Conservation (phyloP, 2,329 filamentous ascomycete genomes). For the Trichoderma breve region DNA sequence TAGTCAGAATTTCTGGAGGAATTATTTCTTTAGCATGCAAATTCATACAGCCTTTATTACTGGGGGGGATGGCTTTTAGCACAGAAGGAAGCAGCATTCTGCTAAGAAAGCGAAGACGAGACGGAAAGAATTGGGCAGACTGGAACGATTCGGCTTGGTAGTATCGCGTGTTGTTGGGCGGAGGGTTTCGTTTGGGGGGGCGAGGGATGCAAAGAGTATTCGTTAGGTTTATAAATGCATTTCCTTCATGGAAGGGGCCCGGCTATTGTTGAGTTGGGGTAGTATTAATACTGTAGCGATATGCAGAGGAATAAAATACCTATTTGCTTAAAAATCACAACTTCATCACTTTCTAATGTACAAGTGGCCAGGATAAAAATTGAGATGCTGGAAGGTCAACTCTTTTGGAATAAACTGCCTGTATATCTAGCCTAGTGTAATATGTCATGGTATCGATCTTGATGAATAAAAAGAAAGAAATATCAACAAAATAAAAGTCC, state of each 20-base stretch:
- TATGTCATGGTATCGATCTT: conserved; percentile 15
- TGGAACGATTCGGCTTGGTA: background rate
- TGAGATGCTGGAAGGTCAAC: background rate
- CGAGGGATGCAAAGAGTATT: conserved; percentile 6
- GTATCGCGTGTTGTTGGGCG: background rate
- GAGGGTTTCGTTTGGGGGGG: background rate
- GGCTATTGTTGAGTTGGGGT: background rate
- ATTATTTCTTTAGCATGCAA: background rate
- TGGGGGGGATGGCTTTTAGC: background rate
- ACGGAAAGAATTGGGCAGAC: background rate
- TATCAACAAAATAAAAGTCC: background rate
- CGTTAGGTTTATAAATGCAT: background rate
- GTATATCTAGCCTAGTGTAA: conserved; percentile 14
- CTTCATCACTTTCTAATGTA: background rate
- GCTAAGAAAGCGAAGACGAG: background rate
- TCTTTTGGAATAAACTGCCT: background rate
- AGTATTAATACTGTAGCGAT: background rate
- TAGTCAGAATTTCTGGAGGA: conserved; percentile 2
- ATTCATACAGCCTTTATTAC: background rate
- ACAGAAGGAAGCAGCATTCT: background rate
- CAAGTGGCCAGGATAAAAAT: background rate
- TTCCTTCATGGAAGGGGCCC: background rate
- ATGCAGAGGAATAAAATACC: background rate
- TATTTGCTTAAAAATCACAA: background rate
- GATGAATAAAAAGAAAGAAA: background rate